These are phyloP conservation scores for Thuidium tamariscinum DNA, from an alignment of 225 moss, liverwort and hornwort genomes.

Conservation along the genomic window DNA sequence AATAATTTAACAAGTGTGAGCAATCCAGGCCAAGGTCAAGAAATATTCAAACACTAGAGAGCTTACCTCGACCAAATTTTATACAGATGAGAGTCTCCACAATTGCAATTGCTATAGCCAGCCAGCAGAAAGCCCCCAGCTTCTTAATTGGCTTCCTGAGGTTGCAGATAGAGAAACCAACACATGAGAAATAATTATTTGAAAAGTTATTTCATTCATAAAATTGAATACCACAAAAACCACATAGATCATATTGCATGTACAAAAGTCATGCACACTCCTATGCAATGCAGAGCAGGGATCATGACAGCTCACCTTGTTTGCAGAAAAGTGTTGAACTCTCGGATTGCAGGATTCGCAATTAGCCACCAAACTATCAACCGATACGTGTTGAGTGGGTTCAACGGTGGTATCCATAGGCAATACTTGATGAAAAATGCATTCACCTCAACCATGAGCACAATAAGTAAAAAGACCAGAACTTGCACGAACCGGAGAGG, in stretches of 20 bases:
- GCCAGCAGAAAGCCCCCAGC: slow-evolving; percentile 74
- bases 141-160: slow-evolving; percentile 69
- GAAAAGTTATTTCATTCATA: neutral
- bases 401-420: slow-evolving; percentile 84
- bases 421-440: slow-evolving; percentile 83
- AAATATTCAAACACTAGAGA: neutral
- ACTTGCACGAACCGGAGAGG: slow-evolving; percentile 81
- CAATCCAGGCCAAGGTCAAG: neutral
- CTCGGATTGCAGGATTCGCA: slow-evolving; percentile 87
- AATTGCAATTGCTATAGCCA: slow-evolving; percentile 59
- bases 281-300: neutral
- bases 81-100: slow-evolving; percentile 81
- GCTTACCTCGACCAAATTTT: slow-evolving; percentile 75
- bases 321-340: slow-evolving; percentile 85
- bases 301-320: slow-evolving; percentile 32
- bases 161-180: neutral
- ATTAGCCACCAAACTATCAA: slow-evolving; percentile 89
- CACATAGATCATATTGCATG: neutral
- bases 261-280: neutral
- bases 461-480: slow-evolving; percentile 46
- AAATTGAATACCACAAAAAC: neutral
- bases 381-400: slow-evolving; percentile 75
- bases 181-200: neutral
- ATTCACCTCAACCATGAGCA: slow-evolving; percentile 83
- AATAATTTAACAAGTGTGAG: neutral